Evolutionary conservation across 495 filamentous ascomycete genomes (phyloP).

Genomic region (Xylaria flabelliformis): DNA sequence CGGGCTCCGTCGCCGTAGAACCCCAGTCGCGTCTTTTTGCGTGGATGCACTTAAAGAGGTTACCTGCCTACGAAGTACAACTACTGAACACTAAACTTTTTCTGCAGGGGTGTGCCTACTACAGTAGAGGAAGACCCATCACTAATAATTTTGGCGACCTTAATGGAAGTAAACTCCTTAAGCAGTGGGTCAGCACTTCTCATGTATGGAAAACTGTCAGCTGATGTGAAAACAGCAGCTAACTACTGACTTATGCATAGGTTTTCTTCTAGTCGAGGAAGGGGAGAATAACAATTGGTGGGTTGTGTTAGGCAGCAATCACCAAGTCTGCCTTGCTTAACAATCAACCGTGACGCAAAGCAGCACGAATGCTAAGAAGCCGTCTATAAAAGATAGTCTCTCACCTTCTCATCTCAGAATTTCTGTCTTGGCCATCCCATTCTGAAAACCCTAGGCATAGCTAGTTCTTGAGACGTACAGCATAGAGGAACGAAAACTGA

Average conservation of each 20-base stretch:
- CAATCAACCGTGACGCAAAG: conserved; percentile 5
- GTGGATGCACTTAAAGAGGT: too few species aligned
- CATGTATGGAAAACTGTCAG: not conserved
- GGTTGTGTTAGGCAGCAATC: conserved; percentile 26
- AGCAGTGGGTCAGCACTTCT: too few species aligned
- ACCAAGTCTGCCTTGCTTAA: conserved; percentile 32
- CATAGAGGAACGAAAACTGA: not conserved
- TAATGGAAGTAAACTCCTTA: not conserved
- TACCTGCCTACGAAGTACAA: not conserved
- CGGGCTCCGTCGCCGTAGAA: not conserved
- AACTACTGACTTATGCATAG: not conserved
- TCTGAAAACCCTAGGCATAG: not conserved
- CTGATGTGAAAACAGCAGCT: not conserved
- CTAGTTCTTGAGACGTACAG: conserved; percentile 8
- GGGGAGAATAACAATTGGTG: conserved; percentile 11
- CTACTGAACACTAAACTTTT: too few species aligned
- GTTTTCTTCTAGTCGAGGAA: not conserved
- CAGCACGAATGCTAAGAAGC: not conserved
- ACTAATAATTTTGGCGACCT: not conserved
- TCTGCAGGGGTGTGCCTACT: not conserved
- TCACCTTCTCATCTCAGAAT: not conserved
- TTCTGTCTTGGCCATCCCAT: not conserved
- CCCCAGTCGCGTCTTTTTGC: conserved; percentile 8
- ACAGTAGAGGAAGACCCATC: not conserved
- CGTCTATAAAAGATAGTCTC: conserved; percentile 23